Evolutionary conservation across 2,329 filamentous ascomycete species (phyloP).

Genomic region (Colletotrichum orbiculare): DNA sequence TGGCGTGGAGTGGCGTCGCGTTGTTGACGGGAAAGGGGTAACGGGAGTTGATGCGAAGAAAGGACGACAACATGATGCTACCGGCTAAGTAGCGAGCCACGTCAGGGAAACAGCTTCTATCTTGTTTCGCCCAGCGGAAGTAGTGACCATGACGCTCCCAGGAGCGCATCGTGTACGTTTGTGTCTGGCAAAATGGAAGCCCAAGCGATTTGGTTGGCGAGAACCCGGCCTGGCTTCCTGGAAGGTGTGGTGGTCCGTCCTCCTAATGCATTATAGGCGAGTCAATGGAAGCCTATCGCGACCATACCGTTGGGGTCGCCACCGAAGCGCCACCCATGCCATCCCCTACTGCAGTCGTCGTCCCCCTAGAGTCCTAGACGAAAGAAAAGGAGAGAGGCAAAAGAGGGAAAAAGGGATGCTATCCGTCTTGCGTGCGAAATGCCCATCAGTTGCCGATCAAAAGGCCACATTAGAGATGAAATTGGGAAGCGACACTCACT

Average conservation of each 20-base stretch:
- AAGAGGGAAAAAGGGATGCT: neutral
- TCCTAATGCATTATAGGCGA: neutral
- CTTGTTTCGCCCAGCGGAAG: constrained; percentile 1
- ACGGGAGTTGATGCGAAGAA: constrained; percentile 1
- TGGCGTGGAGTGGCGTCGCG: constrained; percentile 1
- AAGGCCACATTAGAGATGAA: neutral
- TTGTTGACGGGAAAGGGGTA: constrained; percentile 5
- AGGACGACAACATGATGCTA: neutral
- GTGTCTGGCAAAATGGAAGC: neutral
- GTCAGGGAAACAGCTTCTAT: too few relatives aligned
- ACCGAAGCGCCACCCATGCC: constrained; percentile 5
- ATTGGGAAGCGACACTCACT: constrained; percentile 22
- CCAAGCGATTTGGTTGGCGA: neutral
- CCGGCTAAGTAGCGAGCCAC: too few relatives aligned
- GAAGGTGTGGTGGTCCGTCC: constrained; percentile 24
- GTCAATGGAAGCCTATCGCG: constrained; percentile 15
- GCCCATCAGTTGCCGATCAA: neutral
- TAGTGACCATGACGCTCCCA: too few relatives aligned
- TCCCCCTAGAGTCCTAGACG: neutral
- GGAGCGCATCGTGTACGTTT: neutral
- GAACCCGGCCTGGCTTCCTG: neutral
- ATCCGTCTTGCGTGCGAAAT: neutral
- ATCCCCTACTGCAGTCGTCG: neutral
- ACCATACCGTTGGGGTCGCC: constrained; percentile 7
- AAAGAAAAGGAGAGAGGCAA: constrained; percentile 10